These are phyloP conservation scores for Sclerotinia nivalis DNA, from an alignment of 2,329 filamentous ascomycete genomes.

Conservation along the genomic window DNA sequence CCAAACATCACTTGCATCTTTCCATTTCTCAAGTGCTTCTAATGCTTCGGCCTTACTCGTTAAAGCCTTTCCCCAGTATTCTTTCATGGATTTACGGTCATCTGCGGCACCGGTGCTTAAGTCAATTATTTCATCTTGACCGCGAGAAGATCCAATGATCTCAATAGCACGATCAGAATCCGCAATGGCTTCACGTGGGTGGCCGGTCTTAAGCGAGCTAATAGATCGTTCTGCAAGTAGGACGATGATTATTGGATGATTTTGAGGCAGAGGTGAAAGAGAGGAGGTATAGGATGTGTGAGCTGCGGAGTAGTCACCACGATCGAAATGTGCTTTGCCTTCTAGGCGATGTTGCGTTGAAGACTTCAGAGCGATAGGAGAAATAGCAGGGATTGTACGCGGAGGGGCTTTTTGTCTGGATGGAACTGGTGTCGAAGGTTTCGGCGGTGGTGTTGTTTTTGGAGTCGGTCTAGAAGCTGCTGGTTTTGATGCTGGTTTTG, in stretches of 20 bases:
- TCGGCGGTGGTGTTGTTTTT: constrained; percentile 45
- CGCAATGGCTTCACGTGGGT: constrained; percentile 80
- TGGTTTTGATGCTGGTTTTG: constrained; percentile 38
- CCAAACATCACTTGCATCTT: constrained; percentile 80
- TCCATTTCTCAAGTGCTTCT: constrained; percentile 94
- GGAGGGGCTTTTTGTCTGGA: constrained; percentile 49
- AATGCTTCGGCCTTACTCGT: constrained; percentile 94
- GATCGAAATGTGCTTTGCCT: constrained; percentile 88
- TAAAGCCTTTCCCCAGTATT: constrained; percentile 89
- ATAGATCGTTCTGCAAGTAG: constrained; percentile 88
- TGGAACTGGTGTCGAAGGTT: constrained; percentile 48
- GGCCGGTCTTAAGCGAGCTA: constrained; percentile 87
- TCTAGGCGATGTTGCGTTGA: constrained; percentile 77
- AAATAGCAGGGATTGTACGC: constrained; percentile 62
- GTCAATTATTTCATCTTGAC: constrained; percentile 77
- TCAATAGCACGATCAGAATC: constrained; percentile 81
- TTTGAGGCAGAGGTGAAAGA: constrained; percentile 69
- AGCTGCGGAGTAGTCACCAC: constrained; percentile 86
- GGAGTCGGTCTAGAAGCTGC: constrained; percentile 41
- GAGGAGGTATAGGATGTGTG: constrained; percentile 81
- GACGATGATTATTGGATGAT: constrained; percentile 84
- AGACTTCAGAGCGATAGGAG: constrained; percentile 66
- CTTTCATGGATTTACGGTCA: constrained; percentile 80
- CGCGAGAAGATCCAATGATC: constrained; percentile 76
- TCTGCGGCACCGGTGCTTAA: constrained; percentile 60